Conservation (phyloP, 2,329 filamentous ascomycete species). For the Trichoderma guizhouense region DNA sequence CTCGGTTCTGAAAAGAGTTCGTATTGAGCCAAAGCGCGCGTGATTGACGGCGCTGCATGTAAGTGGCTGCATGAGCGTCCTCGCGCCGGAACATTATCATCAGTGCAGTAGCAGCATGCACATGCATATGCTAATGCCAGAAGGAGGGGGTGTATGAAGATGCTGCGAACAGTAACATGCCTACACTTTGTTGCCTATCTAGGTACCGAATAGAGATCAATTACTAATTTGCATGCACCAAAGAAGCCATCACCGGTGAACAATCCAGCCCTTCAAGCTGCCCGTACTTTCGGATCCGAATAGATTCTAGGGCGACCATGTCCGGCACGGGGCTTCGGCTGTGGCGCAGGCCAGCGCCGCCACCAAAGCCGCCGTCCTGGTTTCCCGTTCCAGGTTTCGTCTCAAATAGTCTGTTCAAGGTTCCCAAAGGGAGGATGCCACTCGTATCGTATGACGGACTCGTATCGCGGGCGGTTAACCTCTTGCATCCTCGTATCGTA, state of each 20-base stretch:
- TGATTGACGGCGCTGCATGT: neutral
- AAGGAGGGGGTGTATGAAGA: neutral
- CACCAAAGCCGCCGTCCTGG: neutral
- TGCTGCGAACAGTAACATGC: neutral
- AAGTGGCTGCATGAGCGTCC: neutral
- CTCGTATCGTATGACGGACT: neutral
- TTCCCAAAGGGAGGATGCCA: neutral
- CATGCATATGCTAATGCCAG: neutral
- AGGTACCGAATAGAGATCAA: neutral
- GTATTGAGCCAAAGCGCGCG: neutral
- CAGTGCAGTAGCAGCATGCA: neutral
- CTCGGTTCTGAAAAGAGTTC: neutral
- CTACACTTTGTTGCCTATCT: neutral
- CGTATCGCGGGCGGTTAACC: neutral
- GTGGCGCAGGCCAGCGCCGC: slow-evolving; percentile 8
- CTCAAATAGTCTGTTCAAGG: neutral
- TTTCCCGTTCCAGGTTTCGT: neutral
- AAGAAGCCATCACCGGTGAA: neutral
- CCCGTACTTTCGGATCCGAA: slow-evolving; percentile 1
- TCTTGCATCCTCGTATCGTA: neutral
- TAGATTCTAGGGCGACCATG: neutral
- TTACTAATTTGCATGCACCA: neutral
- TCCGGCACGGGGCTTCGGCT: neutral
- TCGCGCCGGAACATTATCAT: neutral
- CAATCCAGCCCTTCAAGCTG: no score